Percentiles rank a stretch among this genome's conserved stretches.
phyloP scores from a whole-genome alignment of 768 basidiomycete species.

The Podaxis sp. region DNA sequence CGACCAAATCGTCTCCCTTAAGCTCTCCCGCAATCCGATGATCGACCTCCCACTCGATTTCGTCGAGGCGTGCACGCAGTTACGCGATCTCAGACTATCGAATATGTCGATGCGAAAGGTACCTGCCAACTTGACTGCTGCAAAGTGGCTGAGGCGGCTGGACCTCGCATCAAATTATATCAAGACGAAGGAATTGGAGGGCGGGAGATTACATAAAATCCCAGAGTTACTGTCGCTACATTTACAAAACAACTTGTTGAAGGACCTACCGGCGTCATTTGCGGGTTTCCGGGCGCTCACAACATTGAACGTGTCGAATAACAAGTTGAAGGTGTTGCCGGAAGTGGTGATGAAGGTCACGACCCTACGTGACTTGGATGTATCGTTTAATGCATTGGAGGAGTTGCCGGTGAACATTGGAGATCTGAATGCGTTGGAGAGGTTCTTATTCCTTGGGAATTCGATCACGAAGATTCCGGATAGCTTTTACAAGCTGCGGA shows the following conservation, averaged over 20 bases:
- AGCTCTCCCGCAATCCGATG: constrained; percentile 92
- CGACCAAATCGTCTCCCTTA: constrained; percentile 79
- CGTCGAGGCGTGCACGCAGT: constrained; percentile 79
- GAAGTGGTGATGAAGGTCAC: constrained; percentile 70
- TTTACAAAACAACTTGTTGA: constrained; percentile 90
- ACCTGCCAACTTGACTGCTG: constrained; percentile 79
- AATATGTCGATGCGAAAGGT: constrained; percentile 96
- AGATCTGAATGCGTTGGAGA: constrained; percentile 62
- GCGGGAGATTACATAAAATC: constrained; percentile 79
- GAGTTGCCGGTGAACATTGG: constrained; percentile 83
- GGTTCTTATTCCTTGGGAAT: constrained; percentile 85
- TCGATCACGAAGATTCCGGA: constrained; percentile 70
- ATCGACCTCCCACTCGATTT: constrained; percentile 97
- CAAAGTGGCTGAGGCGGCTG: constrained; percentile 69
- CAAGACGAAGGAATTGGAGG: constrained; percentile 80
- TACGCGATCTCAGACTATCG: constrained; percentile 84
- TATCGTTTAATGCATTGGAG: constrained; percentile 91
- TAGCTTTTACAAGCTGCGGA: constrained; percentile 53
- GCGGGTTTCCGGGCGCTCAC: constrained; percentile 68
- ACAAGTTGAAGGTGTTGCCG: constrained; percentile 83
- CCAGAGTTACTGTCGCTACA: constrained; percentile 65
- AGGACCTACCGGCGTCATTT: constrained; percentile 84
- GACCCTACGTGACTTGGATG: constrained; percentile 80
- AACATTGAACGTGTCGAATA: constrained; percentile 92
- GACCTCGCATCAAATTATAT: constrained; percentile 94